These are phyloP conservation scores for Tilletia horrida DNA, from an alignment of 1,284 basidiomycete species.

Conservation along the genomic window DNA sequence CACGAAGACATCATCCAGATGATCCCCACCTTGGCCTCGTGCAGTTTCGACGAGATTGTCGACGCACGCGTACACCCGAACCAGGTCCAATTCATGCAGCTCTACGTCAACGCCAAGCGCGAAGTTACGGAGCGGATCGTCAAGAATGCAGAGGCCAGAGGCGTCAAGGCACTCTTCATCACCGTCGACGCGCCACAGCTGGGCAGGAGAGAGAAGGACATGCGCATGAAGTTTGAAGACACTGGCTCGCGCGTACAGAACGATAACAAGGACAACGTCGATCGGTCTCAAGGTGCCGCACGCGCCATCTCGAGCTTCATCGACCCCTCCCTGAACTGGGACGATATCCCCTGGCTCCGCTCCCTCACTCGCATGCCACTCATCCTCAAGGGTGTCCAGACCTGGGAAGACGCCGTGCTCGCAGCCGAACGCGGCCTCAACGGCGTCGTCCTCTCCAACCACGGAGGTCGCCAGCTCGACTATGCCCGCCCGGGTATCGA, in stretches of 20 bases:
- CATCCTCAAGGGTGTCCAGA: constrained; percentile 66
- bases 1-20: constrained; percentile 67
- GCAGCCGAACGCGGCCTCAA: constrained; percentile 78
- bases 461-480: constrained; percentile 81
- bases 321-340: constrained; percentile 82
- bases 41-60: constrained; percentile 84
- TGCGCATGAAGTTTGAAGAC: constrained; percentile 91
- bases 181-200: constrained; percentile 91
- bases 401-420: constrained; percentile 62
- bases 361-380: constrained; percentile 77
- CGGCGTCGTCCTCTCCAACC: constrained; percentile 70
- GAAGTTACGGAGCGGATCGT: constrained; percentile 76
- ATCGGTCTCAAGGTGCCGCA: constrained; percentile 84
- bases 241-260: constrained; percentile 55
- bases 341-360: constrained; percentile 81
- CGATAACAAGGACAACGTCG: constrained; percentile 61
- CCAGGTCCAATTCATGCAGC: constrained; percentile 33
- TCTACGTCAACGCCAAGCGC: constrained; percentile 79
- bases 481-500: constrained; percentile 86
- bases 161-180: constrained; percentile 79
- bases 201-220: constrained; percentile 83
- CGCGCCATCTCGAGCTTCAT: constrained; percentile 95
- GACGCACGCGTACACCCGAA: constrained; percentile 56
- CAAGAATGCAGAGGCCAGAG: constrained; percentile 75
- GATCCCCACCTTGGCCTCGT: constrained; percentile 73